Percentiles rank a stretch among this genome's conserved stretches.
phyloP scores from a whole-genome alignment of 768 basidiomycete genomes.

The Botryobasidium botryosum region DNA sequence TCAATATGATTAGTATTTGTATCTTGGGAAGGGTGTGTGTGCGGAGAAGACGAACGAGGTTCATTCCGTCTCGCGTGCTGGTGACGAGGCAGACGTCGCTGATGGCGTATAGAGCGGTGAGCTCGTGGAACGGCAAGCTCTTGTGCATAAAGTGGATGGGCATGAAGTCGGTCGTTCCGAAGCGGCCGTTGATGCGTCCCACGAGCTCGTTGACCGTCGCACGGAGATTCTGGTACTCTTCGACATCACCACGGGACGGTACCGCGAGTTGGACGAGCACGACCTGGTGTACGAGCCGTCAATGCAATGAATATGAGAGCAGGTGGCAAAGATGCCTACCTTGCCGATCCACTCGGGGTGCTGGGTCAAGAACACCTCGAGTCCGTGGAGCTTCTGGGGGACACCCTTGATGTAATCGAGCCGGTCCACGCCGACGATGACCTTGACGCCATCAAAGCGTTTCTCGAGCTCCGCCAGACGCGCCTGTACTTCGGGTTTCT shows the following conservation, averaged over 20 bases:
- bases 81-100: constrained; percentile 94
- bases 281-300: constrained; percentile 31
- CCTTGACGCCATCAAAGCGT: constrained; percentile 85
- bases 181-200: constrained; percentile 94
- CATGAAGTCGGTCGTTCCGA: constrained; percentile 99
- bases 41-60: constrained; percentile 35
- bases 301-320: constrained; percentile 1
- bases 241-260: constrained; percentile 93
- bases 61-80: constrained; percentile 96
- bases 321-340: constrained; percentile 24
- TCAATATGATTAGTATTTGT: background rate
- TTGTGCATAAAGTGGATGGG: constrained; percentile 99
- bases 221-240: constrained; percentile 96
- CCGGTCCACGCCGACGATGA: constrained; percentile 96
- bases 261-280: constrained; percentile 95
- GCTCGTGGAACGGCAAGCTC: constrained; percentile 78
- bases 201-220: constrained; percentile 95
- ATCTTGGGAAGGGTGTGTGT: background rate
- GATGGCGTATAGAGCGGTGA: constrained; percentile 93
- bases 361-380: constrained; percentile 91
- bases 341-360: constrained; percentile 99
- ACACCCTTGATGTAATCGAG: constrained; percentile 99
- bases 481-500: constrained; percentile 61
- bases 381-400: constrained; percentile 91
- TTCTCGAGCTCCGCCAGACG: constrained; percentile 71